Percentiles rank a stretch among this genome's conserved stretches.
Evolutionary conservation across 352 stramenopile genomes (phyloP).

Genomic region (Halophytophthora batemanensis): DNA sequence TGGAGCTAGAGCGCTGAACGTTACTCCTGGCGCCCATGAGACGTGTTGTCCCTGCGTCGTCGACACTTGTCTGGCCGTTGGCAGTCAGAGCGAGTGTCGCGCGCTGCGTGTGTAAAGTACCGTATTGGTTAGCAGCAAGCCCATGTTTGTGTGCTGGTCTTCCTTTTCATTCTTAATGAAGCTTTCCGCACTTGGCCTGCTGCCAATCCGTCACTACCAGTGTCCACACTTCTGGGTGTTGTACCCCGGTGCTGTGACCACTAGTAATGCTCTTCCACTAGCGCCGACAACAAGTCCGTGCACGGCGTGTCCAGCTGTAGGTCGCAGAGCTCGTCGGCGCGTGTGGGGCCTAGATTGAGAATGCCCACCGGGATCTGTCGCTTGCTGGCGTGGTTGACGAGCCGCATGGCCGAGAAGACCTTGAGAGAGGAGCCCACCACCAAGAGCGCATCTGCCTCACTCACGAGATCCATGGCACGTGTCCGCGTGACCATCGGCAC

Average conservation of each 20-base stretch:
- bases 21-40: too few species aligned
- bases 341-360: conserved; percentile 86
- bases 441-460: conserved; percentile 85
- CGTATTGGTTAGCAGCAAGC: not conserved
- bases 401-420: conserved; percentile 93
- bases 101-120: conserved; percentile 5
- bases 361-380: conserved; percentile 76
- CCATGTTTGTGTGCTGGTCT: too few species aligned
- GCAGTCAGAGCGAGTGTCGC: not conserved
- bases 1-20: conserved; percentile 36
- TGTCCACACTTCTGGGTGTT: too few species aligned
- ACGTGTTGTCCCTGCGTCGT: conserved; percentile 1
- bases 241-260: too few species aligned
- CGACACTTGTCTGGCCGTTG: not conserved
- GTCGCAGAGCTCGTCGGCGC: conserved; percentile 75
- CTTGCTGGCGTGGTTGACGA: conserved; percentile 77
- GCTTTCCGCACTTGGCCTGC: too few species aligned
- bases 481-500: conserved; percentile 84
- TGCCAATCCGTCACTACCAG: too few species aligned
- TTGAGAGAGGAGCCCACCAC: conserved; percentile 93
- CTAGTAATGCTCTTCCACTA: conserved; percentile 29
- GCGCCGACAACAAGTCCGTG: conserved; percentile 44
- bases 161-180: not conserved
- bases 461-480: conserved; percentile 62
- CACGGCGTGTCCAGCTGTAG: conserved; percentile 70